Evolutionary conservation across 2,329 filamentous ascomycete species (phyloP).

Genomic region (Cercospora nicotianae): DNA sequence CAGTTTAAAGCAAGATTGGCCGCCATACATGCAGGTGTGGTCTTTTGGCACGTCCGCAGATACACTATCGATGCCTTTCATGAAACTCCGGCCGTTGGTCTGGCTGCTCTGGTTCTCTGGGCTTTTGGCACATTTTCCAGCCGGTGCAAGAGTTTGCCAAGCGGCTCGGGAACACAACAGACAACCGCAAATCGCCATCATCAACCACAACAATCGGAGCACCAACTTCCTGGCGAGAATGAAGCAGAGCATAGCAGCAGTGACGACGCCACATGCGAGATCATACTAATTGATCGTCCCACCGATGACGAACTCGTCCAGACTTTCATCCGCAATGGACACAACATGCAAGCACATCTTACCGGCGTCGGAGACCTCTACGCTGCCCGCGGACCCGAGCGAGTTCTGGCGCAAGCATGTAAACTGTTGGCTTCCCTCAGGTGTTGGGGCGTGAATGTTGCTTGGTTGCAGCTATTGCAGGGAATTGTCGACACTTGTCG

Average conservation of each 20-base stretch:
- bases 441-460: slow-evolving; percentile 23
- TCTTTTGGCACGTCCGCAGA: slow-evolving; percentile 55
- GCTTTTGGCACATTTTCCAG: slow-evolving; percentile 47
- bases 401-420: slow-evolving; percentile 43
- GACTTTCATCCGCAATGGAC: slow-evolving; percentile 54
- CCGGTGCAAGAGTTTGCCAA: neutral
- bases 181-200: neutral
- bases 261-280: slow-evolving; percentile 28
- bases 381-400: slow-evolving; percentile 39
- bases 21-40: slow-evolving; percentile 55
- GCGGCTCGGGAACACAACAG: neutral
- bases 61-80: slow-evolving; percentile 57
- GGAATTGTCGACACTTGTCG: slow-evolving; percentile 7
- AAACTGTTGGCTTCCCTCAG: slow-evolving; percentile 36
- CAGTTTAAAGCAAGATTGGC: slow-evolving; percentile 59
- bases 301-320: slow-evolving; percentile 61
- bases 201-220: neutral
- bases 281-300: slow-evolving; percentile 57
- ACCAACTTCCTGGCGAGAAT: neutral
- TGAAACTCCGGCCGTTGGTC: slow-evolving; percentile 65
- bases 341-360: slow-evolving; percentile 53
- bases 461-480: slow-evolving; percentile 15
- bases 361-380: slow-evolving; percentile 56
- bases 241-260: slow-evolving; percentile 11
- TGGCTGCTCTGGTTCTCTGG: slow-evolving; percentile 67